Conservation (phyloP, 2,329 filamentous ascomycete genomes). For the Monilinia polystroma region DNA sequence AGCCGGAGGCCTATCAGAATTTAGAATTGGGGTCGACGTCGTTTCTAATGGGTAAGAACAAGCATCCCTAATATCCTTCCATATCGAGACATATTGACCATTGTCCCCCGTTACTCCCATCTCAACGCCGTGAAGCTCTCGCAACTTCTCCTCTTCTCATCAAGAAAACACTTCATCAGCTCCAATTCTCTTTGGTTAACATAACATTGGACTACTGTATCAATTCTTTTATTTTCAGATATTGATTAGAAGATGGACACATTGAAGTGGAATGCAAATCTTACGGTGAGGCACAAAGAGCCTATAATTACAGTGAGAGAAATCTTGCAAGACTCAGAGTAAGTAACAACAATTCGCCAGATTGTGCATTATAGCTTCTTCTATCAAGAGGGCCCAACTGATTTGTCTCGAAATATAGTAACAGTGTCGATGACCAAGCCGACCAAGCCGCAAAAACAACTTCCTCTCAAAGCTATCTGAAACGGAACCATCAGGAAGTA, state of each 20-base stretch:
- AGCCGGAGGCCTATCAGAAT: neutral
- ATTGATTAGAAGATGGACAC: neutral
- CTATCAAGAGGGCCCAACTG: neutral
- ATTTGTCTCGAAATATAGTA: neutral
- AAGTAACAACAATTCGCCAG: neutral
- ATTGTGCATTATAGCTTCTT: neutral
- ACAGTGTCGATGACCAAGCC: conserved; percentile 2
- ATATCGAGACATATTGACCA: neutral
- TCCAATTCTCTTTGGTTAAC: neutral
- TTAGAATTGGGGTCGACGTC: too few species aligned
- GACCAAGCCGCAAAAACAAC: neutral
- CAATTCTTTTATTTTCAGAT: neutral
- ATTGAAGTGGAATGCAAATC: neutral
- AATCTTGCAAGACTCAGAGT: conserved; percentile 6
- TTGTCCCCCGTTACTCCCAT: neutral
- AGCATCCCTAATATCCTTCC: neutral
- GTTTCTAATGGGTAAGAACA: neutral
- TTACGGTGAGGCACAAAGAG: conserved; percentile 12
- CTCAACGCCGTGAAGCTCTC: neutral
- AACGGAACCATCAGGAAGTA: conserved; percentile 4
- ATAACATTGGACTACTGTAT: neutral
- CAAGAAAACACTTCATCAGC: neutral
- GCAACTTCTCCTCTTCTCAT: neutral
- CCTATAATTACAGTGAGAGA: conserved; percentile 11
- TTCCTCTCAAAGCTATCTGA: neutral